These are phyloP conservation scores for Allantophomopsis lycopodina DNA, from an alignment of 2,329 filamentous ascomycete species.

Conservation along the genomic window DNA sequence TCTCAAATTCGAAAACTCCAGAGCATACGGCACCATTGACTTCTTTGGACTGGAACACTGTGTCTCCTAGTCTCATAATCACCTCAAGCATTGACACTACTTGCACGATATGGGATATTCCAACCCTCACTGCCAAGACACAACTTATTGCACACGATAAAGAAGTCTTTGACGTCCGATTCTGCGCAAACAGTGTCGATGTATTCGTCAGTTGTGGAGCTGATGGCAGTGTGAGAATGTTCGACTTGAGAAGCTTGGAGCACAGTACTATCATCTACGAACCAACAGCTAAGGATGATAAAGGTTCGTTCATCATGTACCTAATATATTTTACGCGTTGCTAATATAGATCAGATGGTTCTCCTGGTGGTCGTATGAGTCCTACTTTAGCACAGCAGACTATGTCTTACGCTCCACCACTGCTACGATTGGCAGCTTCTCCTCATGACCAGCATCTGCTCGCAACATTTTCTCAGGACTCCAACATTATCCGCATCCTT, in stretches of 20 bases:
- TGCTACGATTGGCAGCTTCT: constrained; percentile 74
- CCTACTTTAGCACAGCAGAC: constrained; percentile 67
- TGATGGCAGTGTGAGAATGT: constrained; percentile 97
- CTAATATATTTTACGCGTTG: constrained; percentile 1
- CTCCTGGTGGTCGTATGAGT: constrained; percentile 45
- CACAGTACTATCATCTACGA: constrained; percentile 99
- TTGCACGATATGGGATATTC: constrained; percentile 99
- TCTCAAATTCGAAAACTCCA: constrained; percentile 96
- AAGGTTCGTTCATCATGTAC: constrained; percentile 33
- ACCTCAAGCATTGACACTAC: constrained; percentile 98
- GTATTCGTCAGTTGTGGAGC: constrained; percentile 97
- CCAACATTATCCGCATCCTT: constrained; percentile 81
- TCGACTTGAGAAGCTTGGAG: constrained; percentile 88
- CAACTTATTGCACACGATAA: constrained; percentile 98
- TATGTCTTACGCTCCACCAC: constrained; percentile 61
- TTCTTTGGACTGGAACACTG: constrained; percentile 94
- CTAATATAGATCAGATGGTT: constrained; percentile 23
- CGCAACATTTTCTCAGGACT: constrained; percentile 94
- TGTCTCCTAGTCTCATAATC: constrained; percentile 93
- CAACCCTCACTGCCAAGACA: constrained; percentile 92
- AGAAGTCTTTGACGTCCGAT: constrained; percentile 95
- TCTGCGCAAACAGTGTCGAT: constrained; percentile 96
- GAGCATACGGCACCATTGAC: constrained; percentile 96
- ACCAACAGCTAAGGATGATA: constrained; percentile 73
- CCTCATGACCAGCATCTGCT: constrained; percentile 92